Evolutionary conservation across 192 early-diverging fungal species (phyloP).

Genomic region (Dispira simplex): DNA sequence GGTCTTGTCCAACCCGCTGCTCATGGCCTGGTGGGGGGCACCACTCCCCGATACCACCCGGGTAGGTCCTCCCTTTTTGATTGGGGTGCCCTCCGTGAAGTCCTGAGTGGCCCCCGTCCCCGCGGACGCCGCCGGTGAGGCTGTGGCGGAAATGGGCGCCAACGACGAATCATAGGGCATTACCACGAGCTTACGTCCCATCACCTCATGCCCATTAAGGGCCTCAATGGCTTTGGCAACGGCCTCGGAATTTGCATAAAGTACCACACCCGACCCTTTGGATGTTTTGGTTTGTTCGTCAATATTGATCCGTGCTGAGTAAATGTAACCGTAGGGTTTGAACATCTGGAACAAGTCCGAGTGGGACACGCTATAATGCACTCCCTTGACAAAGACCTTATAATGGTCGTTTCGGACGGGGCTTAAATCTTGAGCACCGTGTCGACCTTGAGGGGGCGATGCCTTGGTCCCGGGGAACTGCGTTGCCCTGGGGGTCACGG

Average conservation of each 20-base stretch:
- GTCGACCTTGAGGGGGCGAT: slow-evolving; percentile 1
- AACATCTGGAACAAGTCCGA: slow-evolving; percentile 33
- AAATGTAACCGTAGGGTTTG: slow-evolving; percentile 34
- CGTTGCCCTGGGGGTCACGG: background rate
- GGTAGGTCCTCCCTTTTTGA: background rate
- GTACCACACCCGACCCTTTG: slow-evolving; percentile 27
- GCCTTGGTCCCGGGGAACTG: background rate
- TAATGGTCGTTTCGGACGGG: slow-evolving; percentile 24
- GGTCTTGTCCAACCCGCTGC: slow-evolving; percentile 20
- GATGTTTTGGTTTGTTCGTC: slow-evolving; percentile 25
- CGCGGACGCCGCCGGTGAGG: background rate
- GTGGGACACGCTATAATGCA: slow-evolving; percentile 31
- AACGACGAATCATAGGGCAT: background rate
- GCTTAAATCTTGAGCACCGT: slow-evolving; percentile 12
- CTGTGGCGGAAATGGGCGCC: background rate
- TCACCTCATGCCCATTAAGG: slow-evolving; percentile 29
- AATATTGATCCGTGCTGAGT: slow-evolving; percentile 30
- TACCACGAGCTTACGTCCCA: slow-evolving; percentile 28
- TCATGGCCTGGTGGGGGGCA: slow-evolving; percentile 12
- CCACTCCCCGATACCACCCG: background rate
- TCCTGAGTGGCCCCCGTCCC: slow-evolving; percentile 5
- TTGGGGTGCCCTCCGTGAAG: background rate
- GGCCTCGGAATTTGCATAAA: slow-evolving; percentile 25
- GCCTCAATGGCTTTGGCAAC: slow-evolving; percentile 24
- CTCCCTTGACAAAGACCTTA: slow-evolving; percentile 32